Percentiles rank a stretch among this genome's conserved stretches.
These are phyloP conservation scores for Alternaria dauci DNA, from an alignment of 2,329 filamentous ascomycete genomes.

Conservation along the genomic window DNA sequence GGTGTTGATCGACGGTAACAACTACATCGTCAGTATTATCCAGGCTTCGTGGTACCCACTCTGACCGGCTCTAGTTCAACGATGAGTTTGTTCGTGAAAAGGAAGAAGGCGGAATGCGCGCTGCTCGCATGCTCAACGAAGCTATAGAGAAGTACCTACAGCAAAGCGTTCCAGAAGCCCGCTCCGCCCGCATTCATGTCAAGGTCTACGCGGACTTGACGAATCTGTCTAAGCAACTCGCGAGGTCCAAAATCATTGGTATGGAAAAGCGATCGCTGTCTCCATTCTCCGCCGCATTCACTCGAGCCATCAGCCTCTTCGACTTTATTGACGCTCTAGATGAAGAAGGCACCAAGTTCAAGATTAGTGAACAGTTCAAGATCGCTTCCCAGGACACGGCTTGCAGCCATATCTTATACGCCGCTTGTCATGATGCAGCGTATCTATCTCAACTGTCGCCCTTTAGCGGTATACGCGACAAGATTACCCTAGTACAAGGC, in stretches of 20 bases:
- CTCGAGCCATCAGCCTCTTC: constrained; percentile 64
- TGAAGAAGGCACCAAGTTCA: constrained; percentile 67
- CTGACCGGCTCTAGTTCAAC: constrained; percentile 52
- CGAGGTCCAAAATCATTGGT: constrained; percentile 60
- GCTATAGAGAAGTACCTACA: constrained; percentile 54
- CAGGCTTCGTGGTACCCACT: not conserved
- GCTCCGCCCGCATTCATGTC: constrained; percentile 63
- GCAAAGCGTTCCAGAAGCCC: constrained; percentile 42
- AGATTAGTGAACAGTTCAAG: constrained; percentile 61
- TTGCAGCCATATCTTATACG: constrained; percentile 71
- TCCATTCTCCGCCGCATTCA: constrained; percentile 66
- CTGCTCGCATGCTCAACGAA: constrained; percentile 63
- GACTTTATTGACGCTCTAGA: constrained; percentile 70
- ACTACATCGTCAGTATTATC: constrained; percentile 55
- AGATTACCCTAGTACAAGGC: constrained; percentile 65
- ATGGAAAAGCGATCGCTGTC: constrained; percentile 65
- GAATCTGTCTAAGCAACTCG: constrained; percentile 61
- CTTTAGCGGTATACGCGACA: constrained; percentile 58
- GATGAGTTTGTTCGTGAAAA: constrained; percentile 59
- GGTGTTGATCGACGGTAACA: constrained; percentile 69
- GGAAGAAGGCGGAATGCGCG: constrained; percentile 64
- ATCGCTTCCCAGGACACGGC: constrained; percentile 66
- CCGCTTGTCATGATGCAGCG: constrained; percentile 67
- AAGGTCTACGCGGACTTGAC: constrained; percentile 66
- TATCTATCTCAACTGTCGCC: constrained; percentile 66